Conservation (phyloP, 306 rosid genomes). For the Luffa aegyptiaca region DNA sequence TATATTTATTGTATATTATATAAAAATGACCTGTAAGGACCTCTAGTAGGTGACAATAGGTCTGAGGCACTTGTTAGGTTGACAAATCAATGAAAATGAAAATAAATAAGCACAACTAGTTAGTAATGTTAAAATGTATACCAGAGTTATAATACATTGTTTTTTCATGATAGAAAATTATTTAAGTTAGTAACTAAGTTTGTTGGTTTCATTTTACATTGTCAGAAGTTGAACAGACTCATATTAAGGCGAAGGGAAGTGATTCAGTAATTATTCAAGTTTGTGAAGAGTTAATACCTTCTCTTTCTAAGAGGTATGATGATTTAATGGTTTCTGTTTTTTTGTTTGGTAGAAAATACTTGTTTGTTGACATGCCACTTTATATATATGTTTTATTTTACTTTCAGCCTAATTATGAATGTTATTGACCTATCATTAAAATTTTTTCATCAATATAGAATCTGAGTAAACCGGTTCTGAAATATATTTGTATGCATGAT, state of each 20-base stretch:
- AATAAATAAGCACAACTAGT: not conserved
- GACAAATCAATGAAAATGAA: not conserved
- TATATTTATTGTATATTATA: not conserved
- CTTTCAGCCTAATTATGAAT: not conserved
- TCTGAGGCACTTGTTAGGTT: not conserved
- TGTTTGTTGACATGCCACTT: not conserved
- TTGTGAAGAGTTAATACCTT: conserved; percentile 37
- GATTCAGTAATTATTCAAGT: conserved; percentile 25
- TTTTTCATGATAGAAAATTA: not conserved
- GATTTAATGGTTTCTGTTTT: conserved; percentile 6
- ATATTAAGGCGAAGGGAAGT: conserved; percentile 13
- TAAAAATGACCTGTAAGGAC: not conserved
- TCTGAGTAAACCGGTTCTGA: not conserved
- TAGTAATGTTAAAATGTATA: not conserved
- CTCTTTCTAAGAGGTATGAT: conserved; percentile 54
- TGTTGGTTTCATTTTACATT: conserved; percentile 10
- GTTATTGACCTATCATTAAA: not conserved
- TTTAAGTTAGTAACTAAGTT: not conserved
- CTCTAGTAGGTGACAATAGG: not conserved
- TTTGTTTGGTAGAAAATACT: not conserved
- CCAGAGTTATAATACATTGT: not conserved
- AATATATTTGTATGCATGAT: not conserved
- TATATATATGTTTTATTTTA: not conserved
- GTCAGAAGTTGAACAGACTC: conserved; percentile 17
- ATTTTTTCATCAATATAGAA: not conserved